Conservation (phyloP, 495 filamentous ascomycete genomes). For the Penicillium mononematosum region DNA sequence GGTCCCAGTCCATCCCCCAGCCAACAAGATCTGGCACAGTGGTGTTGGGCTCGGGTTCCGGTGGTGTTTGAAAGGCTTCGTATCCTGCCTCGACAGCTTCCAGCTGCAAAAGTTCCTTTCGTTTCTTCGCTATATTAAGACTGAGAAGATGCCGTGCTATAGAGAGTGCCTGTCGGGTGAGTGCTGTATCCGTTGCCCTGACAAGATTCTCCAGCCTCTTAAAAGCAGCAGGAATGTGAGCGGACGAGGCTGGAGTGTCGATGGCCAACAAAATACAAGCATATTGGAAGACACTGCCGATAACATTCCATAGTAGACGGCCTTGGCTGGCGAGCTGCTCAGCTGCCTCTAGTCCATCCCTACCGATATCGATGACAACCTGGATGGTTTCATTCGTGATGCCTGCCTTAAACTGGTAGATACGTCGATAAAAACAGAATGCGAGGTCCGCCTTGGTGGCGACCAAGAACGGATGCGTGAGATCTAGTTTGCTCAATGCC, state of each 20-base stretch:
- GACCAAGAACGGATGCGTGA: constrained; percentile 31
- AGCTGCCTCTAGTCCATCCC: constrained; percentile 25
- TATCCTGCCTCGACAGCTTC: constrained; percentile 32
- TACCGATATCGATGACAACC: constrained; percentile 29
- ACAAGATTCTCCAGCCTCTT: constrained; percentile 33
- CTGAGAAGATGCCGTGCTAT: constrained; percentile 33
- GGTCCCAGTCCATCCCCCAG: constrained; percentile 32
- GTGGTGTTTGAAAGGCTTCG: not conserved
- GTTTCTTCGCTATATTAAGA: constrained; percentile 31
- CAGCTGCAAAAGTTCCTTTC: constrained; percentile 29
- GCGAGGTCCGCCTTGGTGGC: constrained; percentile 34
- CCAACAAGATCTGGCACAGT: constrained; percentile 18
- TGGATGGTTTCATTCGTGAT: constrained; percentile 26
- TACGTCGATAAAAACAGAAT: constrained; percentile 36
- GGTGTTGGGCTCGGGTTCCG: constrained; percentile 14
- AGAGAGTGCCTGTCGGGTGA: constrained; percentile 33
- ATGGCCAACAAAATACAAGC: constrained; percentile 31
- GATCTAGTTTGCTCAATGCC: constrained; percentile 15
- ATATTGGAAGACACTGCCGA: constrained; percentile 37
- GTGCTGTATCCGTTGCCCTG: constrained; percentile 26
- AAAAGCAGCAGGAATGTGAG: constrained; percentile 26
- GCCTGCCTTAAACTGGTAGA: constrained; percentile 29
- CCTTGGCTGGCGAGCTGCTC: constrained; percentile 28
- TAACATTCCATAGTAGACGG: constrained; percentile 35
- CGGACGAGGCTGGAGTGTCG: constrained; percentile 25